Conservation (phyloP, 2,329 filamentous ascomycete species). For the Xylaria sp. region DNA sequence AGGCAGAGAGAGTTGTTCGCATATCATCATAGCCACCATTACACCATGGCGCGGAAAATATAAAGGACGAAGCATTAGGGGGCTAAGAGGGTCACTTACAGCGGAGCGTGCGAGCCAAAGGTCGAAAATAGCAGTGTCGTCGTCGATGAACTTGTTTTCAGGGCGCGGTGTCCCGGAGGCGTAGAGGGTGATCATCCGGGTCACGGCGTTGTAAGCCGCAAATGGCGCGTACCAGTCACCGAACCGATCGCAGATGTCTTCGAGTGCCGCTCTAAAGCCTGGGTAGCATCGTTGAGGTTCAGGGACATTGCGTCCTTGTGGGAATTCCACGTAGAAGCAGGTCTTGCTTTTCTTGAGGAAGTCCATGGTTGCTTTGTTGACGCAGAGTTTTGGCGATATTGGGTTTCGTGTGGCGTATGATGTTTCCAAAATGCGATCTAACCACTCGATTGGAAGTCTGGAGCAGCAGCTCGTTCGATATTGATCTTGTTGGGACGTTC, state of each 20-base stretch:
- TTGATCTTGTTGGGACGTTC: background rate
- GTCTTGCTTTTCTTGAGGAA: conserved; percentile 16
- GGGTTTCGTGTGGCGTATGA: conserved; percentile 37
- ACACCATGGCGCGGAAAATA: background rate
- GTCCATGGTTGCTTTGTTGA: conserved; percentile 22
- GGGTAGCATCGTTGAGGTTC: conserved; percentile 39
- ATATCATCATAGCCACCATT: background rate
- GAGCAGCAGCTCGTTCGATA: conserved; percentile 12
- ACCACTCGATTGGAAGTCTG: conserved; percentile 36
- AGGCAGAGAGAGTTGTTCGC: too few species aligned
- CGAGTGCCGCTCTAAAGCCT: conserved; percentile 40
- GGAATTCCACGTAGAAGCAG: conserved; percentile 24
- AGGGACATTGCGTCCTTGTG: conserved; percentile 2
- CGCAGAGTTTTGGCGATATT: conserved; percentile 24
- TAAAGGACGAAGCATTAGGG: background rate
- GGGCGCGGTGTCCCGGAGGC: conserved; percentile 25
- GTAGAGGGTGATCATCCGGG: conserved; percentile 38
- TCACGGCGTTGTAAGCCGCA: conserved; percentile 37
- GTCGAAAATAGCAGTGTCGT: conserved; percentile 37
- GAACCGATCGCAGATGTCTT: conserved; percentile 40
- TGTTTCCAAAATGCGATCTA: conserved; percentile 43
- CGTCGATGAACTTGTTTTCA: conserved; percentile 7
- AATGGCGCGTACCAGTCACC: conserved; percentile 40
- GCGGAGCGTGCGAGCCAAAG: conserved; percentile 36
- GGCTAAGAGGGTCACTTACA: conserved; percentile 26